Base-by-base conservation (phyloP, 768 basidiomycete species). In the Botryobasidium botryosum region DNA sequence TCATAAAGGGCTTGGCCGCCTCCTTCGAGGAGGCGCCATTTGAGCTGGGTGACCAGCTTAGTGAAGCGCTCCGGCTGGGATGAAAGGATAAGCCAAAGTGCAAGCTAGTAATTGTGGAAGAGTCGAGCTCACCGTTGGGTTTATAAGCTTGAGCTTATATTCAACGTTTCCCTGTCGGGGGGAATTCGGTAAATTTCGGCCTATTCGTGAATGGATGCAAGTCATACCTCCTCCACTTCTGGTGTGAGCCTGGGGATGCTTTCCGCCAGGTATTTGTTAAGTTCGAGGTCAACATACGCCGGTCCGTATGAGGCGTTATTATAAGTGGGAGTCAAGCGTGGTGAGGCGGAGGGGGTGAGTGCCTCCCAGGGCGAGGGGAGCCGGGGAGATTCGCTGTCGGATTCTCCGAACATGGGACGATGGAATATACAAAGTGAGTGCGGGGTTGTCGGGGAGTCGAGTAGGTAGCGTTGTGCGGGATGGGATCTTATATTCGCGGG, bases 21-120 rank as follows among this genome's bases (percentile, higher is more conserved):
- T 13, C 86, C 86, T 57, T 88, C 80, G 39, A 83, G 71, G 6
- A 90, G 69, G 2, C 91, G 74, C 90, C 92, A 96, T 56, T 92
- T 90, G 61, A 94, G 74, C 62, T 96, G 91, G 0, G 91, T 96
- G 45, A 88, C 83, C 18, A 97, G 78, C 28, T 61, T 48, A 40
- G 63, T 62, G 51, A 66, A 63, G 15, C 65, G 56, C 36, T 64
- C 59, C 1, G 57, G 51, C 13, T 41, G 5, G 18, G 13, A 33
- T 40, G n/a, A 20, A 17, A 32, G 13, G 23, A 39, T 12, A 17
- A 10, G 10, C 32, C 32, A 33, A 10, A 33, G 32, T 10, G 17
- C 17, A 33, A 33, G 32, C 32, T 12, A 17, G 12, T 33, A 33
- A 17, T 10, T 39, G 12, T 15, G 12, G 21, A 10, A 10, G 40